Percentiles rank a stretch among this genome's conserved stretches.
phyloP scores from a whole-genome alignment of 805 yeast genomes.

The Cyberlindnera sargentensis region DNA sequence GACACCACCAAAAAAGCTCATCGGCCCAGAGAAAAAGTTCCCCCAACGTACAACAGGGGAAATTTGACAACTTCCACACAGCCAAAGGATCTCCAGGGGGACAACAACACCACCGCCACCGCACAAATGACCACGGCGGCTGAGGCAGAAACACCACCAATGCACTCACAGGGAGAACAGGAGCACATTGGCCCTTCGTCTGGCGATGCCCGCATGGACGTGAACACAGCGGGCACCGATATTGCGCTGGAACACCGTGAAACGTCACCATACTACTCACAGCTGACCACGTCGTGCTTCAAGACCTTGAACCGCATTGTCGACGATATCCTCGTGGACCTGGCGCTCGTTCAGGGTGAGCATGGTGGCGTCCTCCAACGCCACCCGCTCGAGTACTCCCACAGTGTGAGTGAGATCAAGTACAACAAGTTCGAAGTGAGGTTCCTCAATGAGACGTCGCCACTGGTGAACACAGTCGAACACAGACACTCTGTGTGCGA shows the following conservation, averaged over 20 bases:
- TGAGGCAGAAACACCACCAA: no score
- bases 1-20: neutral
- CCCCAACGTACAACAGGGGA: neutral
- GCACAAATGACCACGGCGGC: no score
- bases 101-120: no score
- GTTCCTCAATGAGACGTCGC: slow-evolving; percentile 22
- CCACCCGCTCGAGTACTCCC: slow-evolving; percentile 27
- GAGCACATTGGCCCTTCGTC: no score
- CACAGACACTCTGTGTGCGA: slow-evolving; percentile 11
- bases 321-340: slow-evolving; percentile 51
- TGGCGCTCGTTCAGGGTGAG: slow-evolving; percentile 23
- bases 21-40: neutral
- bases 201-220: no score
- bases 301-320: slow-evolving; percentile 63
- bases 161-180: no score
- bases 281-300: slow-evolving; percentile 22
- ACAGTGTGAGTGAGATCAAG: slow-evolving; percentile 14
- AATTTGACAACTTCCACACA: no score
- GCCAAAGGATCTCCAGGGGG: no score
- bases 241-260: no score
- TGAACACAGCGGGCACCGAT: no score
- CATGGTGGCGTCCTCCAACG: slow-evolving; percentile 23
- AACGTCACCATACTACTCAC: neutral
- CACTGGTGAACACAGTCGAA: slow-evolving; percentile 21
- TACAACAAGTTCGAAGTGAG: slow-evolving; percentile 18